Evolutionary conservation across 306 rosid species (phyloP).

Genomic region (Vigna unguiculata): DNA sequence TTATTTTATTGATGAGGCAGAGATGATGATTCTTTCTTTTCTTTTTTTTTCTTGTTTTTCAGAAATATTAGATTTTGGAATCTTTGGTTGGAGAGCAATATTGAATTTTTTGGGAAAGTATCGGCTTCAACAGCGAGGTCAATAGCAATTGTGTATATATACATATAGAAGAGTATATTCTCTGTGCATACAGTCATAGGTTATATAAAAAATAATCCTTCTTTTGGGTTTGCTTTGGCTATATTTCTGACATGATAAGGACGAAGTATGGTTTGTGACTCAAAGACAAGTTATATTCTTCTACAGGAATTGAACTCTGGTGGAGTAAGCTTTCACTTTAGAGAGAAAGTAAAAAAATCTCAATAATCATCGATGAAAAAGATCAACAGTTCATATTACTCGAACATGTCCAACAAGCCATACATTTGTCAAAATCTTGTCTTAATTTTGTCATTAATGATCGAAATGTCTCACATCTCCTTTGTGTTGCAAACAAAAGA

Average conservation of each 20-base stretch:
- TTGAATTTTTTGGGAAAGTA: neutral
- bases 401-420: neutral
- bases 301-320: neutral
- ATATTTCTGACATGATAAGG: neutral
- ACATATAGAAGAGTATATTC: conserved; percentile 8
- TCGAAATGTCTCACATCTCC: neutral
- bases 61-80: conserved; percentile 31
- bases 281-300: neutral
- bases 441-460: neutral
- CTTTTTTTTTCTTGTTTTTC: neutral
- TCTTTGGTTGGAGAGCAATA: conserved; percentile 1
- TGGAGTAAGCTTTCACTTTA: neutral
- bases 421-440: neutral
- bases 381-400: neutral
- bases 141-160: neutral
- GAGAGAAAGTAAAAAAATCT: neutral
- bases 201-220: neutral
- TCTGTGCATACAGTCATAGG: neutral
- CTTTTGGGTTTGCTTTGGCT: conserved; percentile 19
- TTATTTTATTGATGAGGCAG: conserved; percentile 23
- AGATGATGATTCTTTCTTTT: conserved; percentile 11
- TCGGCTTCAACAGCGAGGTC: neutral
- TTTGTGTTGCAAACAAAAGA: neutral
- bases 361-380: neutral
- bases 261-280: neutral